A percentile compares a stretch with the other conserved stretches of the same genome.
Conservation (phyloP, 306 rosid species). For the Castanea mollissima region DNA sequence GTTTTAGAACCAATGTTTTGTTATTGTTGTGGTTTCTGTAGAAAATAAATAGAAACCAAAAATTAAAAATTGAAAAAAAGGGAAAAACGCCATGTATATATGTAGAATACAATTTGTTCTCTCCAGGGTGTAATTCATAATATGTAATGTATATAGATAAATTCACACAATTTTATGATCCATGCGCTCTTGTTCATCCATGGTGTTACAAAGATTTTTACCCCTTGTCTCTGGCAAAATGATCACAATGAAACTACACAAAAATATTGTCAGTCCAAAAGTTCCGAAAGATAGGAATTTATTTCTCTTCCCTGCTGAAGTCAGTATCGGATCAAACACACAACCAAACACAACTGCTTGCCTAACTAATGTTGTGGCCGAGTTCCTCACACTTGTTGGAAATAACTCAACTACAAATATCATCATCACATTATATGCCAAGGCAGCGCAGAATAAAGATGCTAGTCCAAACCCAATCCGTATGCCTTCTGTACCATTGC, state of each 20-base stretch:
- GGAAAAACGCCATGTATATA: too few species aligned
- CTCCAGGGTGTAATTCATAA: too few species aligned
- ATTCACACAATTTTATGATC: neutral
- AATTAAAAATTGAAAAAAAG: neutral
- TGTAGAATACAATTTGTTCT: too few species aligned
- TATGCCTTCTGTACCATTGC: neutral
- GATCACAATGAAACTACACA: constrained; percentile 7
- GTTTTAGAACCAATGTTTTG: too few species aligned
- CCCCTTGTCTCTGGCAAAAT: constrained; percentile 33
- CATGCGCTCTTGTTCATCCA: constrained; percentile 34
- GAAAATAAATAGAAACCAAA: too few species aligned
- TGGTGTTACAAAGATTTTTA: constrained; percentile 35
- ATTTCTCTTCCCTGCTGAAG: constrained; percentile 32
- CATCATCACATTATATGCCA: constrained; percentile 29
- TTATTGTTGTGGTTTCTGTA: too few species aligned
- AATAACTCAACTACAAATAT: constrained; percentile 42
- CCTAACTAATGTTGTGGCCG: constrained; percentile 36
- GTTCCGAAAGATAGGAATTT: constrained; percentile 17
- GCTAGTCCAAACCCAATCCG: constrained; percentile 26
- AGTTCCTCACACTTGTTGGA: constrained; percentile 53
- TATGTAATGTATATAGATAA: too few species aligned
- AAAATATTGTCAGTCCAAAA: constrained; percentile 24
- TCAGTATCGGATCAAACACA: constrained; percentile 23
- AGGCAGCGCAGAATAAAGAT: constrained; percentile 31
- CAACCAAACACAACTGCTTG: constrained; percentile 33